These are phyloP conservation scores for Corylus heterophylla DNA, from an alignment of 306 rosid genomes.

Conservation along the genomic window DNA sequence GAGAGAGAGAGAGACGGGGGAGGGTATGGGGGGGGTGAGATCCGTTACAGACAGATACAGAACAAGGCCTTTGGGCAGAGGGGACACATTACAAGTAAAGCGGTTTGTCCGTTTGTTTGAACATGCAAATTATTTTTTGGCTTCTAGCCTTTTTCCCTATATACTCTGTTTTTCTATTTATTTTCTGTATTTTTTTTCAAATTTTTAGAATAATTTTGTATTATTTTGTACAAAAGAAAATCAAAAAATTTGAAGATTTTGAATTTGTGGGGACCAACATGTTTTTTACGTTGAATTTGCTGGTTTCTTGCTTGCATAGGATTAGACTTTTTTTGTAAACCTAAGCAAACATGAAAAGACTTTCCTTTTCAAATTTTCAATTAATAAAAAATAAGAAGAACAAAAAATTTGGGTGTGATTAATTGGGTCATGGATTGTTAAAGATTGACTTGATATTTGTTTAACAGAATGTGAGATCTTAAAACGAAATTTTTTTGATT, in stretches of 20 bases:
- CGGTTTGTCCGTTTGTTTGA: constrained; percentile 64
- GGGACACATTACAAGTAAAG: constrained; percentile 54
- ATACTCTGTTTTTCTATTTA: not conserved
- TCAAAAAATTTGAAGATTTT: not conserved
- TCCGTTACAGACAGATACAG: constrained; percentile 60
- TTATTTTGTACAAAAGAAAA: constrained; percentile 1
- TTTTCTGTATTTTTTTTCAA: not conserved
- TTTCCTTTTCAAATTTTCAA: too few species aligned
- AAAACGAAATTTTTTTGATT: not conserved
- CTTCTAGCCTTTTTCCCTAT: not conserved
- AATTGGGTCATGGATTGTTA: not conserved
- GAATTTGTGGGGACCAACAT: constrained; percentile 8
- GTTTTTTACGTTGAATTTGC: constrained; percentile 25
- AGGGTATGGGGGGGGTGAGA: constrained; percentile 41
- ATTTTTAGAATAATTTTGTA: not conserved
- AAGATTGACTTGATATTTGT: not conserved
- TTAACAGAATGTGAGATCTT: not conserved
- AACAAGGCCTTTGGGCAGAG: constrained; percentile 37
- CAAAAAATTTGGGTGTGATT: not conserved
- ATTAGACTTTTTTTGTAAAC: not conserved
- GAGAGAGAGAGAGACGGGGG: not conserved
- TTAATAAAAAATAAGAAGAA: too few species aligned
- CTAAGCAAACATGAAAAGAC: not conserved
- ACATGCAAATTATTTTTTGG: constrained; percentile 48
- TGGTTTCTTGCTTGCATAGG: not conserved